Percentiles rank a stretch among this genome's conserved stretches.
Conservation (phyloP, 2,329 filamentous ascomycete species). For the Colletotrichum melonis region DNA sequence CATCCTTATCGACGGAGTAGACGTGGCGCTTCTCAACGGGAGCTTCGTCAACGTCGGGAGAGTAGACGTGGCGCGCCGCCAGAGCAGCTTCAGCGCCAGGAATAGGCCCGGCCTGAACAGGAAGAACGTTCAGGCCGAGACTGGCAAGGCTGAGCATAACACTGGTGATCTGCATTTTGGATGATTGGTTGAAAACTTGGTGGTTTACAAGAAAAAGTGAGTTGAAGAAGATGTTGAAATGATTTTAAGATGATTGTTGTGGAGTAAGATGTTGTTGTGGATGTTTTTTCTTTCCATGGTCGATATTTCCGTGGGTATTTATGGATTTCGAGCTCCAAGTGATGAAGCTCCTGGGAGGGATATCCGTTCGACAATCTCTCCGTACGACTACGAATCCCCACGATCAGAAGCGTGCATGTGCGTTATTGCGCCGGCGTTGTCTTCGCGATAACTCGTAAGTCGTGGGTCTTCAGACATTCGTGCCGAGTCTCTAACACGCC, state of each 20-base stretch:
- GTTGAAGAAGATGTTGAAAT: not conserved
- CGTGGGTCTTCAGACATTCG: not conserved
- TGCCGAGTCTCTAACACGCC: not conserved
- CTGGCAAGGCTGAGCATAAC: constrained; percentile 14
- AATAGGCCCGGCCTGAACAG: constrained; percentile 6
- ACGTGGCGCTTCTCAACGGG: not conserved
- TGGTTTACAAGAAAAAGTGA: not conserved
- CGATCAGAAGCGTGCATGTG: not conserved
- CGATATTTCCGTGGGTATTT: not conserved
- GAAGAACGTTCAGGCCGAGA: not conserved
- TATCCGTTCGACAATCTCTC: not conserved
- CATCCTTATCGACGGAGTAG: too few relatives aligned
- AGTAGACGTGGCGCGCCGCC: not conserved
- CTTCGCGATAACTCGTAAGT: not conserved
- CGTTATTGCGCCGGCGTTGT: not conserved
- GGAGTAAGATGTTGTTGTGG: not conserved
- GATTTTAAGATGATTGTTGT: not conserved
- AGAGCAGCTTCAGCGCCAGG: not conserved
- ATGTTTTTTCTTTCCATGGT: not conserved
- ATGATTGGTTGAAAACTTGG: not conserved
- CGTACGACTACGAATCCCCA: too few relatives aligned
- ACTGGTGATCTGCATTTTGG: constrained; percentile 10
- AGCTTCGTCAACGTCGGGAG: not conserved
- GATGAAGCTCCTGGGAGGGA: not conserved
- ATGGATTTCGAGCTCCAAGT: not conserved